Conservation (phyloP, 306 rosid species). For the Prunus campanulata region DNA sequence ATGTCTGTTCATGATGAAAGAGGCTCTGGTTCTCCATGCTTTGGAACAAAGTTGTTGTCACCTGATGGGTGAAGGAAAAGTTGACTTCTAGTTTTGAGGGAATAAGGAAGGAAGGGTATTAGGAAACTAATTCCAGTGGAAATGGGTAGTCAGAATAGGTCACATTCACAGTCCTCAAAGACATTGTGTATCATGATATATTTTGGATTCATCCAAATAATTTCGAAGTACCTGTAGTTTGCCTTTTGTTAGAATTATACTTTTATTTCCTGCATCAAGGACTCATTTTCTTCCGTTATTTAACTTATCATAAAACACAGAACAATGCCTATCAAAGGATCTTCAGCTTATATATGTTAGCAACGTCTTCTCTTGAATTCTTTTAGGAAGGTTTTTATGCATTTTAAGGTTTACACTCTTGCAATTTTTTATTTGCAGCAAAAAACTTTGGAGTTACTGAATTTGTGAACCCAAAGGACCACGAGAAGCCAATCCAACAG, state of each 20-base stretch:
- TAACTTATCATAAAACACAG: background rate
- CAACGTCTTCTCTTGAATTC: background rate
- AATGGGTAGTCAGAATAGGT: background rate
- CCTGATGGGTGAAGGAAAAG: background rate
- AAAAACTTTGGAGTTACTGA: conserved; percentile 87
- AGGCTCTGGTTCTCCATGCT: background rate
- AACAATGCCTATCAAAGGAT: background rate
- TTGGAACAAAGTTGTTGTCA: background rate
- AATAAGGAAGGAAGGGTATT: background rate
- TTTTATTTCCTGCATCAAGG: background rate
- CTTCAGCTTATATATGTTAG: background rate
- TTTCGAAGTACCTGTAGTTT: background rate
- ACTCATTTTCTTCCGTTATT: background rate
- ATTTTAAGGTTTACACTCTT: background rate
- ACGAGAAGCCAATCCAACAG: conserved; percentile 86
- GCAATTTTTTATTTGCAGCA: conserved; percentile 50
- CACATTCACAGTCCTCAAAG: background rate
- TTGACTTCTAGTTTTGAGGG: background rate
- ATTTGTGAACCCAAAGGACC: conserved; percentile 89
- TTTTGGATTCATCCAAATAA: background rate
- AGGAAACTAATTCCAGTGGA: background rate
- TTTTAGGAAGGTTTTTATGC: background rate
- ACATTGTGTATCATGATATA: too few relatives aligned
- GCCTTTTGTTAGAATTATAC: background rate
- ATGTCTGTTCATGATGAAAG: background rate